Evolutionary conservation across 768 basidiomycete genomes (phyloP).

Genomic region (Asterophora parasitica): DNA sequence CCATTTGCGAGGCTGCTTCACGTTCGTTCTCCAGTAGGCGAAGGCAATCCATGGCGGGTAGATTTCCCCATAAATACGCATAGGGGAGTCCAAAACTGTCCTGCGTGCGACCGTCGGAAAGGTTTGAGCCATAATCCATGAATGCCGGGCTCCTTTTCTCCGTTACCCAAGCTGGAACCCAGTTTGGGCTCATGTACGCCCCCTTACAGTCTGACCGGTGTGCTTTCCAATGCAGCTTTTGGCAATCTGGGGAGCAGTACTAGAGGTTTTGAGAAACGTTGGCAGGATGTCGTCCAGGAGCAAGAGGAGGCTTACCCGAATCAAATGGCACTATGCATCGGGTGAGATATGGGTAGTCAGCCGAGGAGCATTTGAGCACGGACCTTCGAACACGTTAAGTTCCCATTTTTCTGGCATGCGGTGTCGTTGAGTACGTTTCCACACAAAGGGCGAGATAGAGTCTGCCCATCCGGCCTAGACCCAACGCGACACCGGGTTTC

Average conservation of each 20-base stretch:
- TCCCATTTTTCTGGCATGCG: conserved; percentile 12
- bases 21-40: conserved; percentile 21
- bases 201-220: conserved; percentile 26
- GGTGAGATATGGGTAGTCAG: neutral
- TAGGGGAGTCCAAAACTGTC: conserved; percentile 11
- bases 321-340: conserved; percentile 10
- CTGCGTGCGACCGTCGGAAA: neutral
- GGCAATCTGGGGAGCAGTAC: conserved; percentile 32
- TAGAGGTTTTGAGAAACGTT: conserved; percentile 2
- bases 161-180: conserved; percentile 27
- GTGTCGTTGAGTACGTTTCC: conserved; percentile 16
- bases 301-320: conserved; percentile 9
- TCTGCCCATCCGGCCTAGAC: conserved; percentile 20
- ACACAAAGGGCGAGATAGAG: conserved; percentile 22
- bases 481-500: conserved; percentile 15
- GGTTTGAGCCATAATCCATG: conserved; percentile 5
- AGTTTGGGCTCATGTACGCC: conserved; percentile 20
- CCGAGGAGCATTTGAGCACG: neutral
- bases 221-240: conserved; percentile 24
- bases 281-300: too few species aligned
- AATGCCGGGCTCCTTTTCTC: conserved; percentile 23
- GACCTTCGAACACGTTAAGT: conserved; percentile 27
- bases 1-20: conserved; percentile 2
- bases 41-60: conserved; percentile 26
- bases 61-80: conserved; percentile 20